phyloP scores from a whole-genome alignment of 2,329 filamentous ascomycete species.

The Sporothrix protearum region DNA sequence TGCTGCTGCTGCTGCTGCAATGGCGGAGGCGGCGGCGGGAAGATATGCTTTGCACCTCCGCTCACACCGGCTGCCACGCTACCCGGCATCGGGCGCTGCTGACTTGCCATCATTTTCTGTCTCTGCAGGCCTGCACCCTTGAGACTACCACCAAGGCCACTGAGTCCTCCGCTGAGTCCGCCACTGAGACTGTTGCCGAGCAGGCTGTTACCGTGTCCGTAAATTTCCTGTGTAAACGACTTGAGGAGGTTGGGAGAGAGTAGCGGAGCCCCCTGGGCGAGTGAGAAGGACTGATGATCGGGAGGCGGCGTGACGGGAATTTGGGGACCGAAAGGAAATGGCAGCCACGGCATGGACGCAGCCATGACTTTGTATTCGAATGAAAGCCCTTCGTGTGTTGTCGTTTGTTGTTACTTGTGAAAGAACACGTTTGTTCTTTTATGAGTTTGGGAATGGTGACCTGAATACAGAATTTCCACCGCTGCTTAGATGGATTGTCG shows the following conservation, averaged over 20 bases:
- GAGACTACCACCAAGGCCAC: background rate
- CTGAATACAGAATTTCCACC: background rate
- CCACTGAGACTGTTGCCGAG: constrained; percentile 14
- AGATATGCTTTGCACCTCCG: background rate
- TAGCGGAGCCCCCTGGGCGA: constrained; percentile 21
- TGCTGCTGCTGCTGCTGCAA: constrained; percentile 16
- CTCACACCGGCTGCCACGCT: constrained; percentile 12
- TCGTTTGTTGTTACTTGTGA: background rate
- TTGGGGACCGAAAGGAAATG: constrained; percentile 35
- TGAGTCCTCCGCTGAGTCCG: constrained; percentile 6
- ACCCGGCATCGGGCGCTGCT: constrained; percentile 19
- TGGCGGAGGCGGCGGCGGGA: background rate
- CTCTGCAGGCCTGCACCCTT: constrained; percentile 21
- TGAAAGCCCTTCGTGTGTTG: background rate
- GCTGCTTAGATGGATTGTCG: background rate
- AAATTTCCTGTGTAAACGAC: constrained; percentile 30
- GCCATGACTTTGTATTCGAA: constrained; percentile 28
- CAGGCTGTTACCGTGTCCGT: constrained; percentile 17
- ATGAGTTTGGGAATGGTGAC: background rate
- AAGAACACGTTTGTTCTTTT: background rate
- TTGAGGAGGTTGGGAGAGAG: constrained; percentile 28
- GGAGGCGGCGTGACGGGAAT: constrained; percentile 42
- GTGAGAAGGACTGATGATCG: constrained; percentile 37
- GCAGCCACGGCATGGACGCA: constrained; percentile 32
- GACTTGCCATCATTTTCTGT: constrained; percentile 19